Conservation (phyloP, 805 yeast species). For the Hermanozyma aechmeae region DNA sequence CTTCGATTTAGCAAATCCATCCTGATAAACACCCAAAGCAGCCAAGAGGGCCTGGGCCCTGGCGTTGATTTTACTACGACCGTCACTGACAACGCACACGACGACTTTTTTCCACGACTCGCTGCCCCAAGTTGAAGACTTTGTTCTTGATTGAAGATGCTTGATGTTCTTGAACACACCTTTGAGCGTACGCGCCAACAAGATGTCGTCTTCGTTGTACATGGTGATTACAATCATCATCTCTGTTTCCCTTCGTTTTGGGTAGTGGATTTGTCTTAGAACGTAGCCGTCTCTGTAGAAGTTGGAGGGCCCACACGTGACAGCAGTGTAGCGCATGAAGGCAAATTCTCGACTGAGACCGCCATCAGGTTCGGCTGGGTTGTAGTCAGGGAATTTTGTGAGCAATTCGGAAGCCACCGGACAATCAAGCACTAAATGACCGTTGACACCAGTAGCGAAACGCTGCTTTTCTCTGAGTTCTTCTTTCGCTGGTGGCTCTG, state of each 20-base stretch:
- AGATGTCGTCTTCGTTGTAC: constrained; percentile 58
- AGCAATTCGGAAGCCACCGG: constrained; percentile 56
- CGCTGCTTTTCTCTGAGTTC: too few species aligned
- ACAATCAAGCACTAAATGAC: constrained; percentile 80
- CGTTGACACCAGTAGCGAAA: constrained; percentile 37
- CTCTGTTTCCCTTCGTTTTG: constrained; percentile 46
- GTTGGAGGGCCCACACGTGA: constrained; percentile 62
- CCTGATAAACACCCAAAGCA: constrained; percentile 58
- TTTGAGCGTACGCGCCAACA: constrained; percentile 52
- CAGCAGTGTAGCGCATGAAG: constrained; percentile 55
- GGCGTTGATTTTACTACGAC: constrained; percentile 56
- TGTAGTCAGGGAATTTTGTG: constrained; percentile 31
- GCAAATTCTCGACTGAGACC: constrained; percentile 46
- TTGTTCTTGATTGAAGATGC: constrained; percentile 39
- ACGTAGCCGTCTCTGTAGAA: constrained; percentile 47
- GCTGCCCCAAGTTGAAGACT: constrained; percentile 39
- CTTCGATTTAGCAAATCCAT: constrained; percentile 51
- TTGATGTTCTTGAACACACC: constrained; percentile 59
- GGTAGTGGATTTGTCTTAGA: constrained; percentile 47
- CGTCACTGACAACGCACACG: constrained; percentile 56
- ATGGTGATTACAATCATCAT: constrained; percentile 54
- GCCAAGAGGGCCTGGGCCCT: constrained; percentile 55
- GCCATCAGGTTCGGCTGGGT: constrained; percentile 23
- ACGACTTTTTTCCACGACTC: constrained; percentile 54
- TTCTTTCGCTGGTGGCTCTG: constrained; percentile 7